Conservation (phyloP, 129 eudicot genomes). For the Flaveria bidentis region DNA sequence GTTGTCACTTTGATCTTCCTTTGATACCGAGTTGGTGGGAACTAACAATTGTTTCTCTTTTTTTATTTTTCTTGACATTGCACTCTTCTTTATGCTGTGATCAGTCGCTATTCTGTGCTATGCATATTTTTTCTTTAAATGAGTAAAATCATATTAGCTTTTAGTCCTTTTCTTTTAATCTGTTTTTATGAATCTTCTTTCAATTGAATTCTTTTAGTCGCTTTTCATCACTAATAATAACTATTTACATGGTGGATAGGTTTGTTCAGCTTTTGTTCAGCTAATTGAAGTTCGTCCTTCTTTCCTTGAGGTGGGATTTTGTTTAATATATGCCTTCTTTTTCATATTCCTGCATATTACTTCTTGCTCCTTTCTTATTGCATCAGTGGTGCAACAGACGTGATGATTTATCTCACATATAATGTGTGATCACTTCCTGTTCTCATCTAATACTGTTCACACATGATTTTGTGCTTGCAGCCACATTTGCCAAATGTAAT, state of each 20-base stretch:
- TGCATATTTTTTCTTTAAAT: background rate
- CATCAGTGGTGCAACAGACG: constrained; percentile 5
- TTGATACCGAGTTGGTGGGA: constrained; percentile 2
- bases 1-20: background rate
- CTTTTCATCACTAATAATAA: constrained; percentile 14
- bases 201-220: background rate
- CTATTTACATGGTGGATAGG: constrained; percentile 50
- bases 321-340: background rate
- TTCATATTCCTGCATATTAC: background rate
- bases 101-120: constrained; percentile 17
- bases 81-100: constrained; percentile 2
- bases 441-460: constrained; percentile 22
- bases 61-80: background rate
- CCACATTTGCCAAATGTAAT: constrained; percentile 83
- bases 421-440: background rate
- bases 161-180: background rate
- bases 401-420: background rate
- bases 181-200: background rate
- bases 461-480: constrained; percentile 47
- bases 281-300: constrained; percentile 89
- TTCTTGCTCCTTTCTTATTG: constrained; percentile 21
- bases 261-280: constrained; percentile 91
- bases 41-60: background rate
- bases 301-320: constrained; percentile 68
- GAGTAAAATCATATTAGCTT: background rate